Conservation (phyloP, 2,329 filamentous ascomycete species). For the Pseudocercospora macadamiae region DNA sequence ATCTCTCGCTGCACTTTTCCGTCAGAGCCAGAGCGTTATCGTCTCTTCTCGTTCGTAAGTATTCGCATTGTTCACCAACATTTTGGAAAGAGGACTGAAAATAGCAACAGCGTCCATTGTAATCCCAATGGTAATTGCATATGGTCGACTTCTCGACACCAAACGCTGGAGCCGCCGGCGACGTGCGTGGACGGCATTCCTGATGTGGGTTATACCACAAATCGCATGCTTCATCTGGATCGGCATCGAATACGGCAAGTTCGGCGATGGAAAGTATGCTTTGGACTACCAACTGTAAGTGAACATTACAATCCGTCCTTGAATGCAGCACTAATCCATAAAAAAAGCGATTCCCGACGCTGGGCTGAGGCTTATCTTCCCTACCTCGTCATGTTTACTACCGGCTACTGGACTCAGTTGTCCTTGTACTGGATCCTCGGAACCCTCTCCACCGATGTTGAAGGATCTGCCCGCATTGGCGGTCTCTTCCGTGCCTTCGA, state of each 20-base stretch:
- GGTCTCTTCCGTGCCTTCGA: slow-evolving; percentile 42
- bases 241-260: slow-evolving; percentile 26
- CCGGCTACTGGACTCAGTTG: slow-evolving; percentile 30
- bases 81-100: background rate
- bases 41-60: slow-evolving; percentile 38
- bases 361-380: slow-evolving; percentile 29
- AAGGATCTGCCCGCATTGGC: slow-evolving; percentile 36
- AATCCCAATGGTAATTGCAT: slow-evolving; percentile 29
- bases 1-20: slow-evolving; percentile 40
- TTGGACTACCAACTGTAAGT: slow-evolving; percentile 26
- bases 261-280: slow-evolving; percentile 7
- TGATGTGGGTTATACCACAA: slow-evolving; percentile 37
- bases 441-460: slow-evolving; percentile 41
- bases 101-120: slow-evolving; percentile 22
- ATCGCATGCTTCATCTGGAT: slow-evolving; percentile 40
- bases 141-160: slow-evolving; percentile 31
- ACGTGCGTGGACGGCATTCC: slow-evolving; percentile 36
- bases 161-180: slow-evolving; percentile 35
- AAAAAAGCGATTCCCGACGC: slow-evolving; percentile 18
- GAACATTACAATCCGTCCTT: no score
- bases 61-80: background rate
- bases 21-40: slow-evolving; percentile 40
- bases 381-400: slow-evolving; percentile 31
- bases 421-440: slow-evolving; percentile 45
- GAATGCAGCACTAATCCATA: no score